Conservation (phyloP, 2,329 filamentous ascomycete species). For the Aspergillus sp. region DNA sequence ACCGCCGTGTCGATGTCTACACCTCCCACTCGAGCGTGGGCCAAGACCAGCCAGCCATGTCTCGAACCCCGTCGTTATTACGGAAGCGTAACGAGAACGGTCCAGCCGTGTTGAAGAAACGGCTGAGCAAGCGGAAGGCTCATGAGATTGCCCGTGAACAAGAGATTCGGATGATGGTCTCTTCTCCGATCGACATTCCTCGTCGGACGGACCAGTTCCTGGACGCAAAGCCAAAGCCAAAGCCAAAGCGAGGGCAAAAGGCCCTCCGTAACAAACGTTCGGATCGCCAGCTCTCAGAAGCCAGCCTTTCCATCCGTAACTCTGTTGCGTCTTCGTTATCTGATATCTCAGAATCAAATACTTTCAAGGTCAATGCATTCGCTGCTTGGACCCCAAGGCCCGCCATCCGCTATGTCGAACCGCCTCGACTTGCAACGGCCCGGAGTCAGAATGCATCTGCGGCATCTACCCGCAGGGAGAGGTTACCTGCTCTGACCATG, state of each 20-base stretch:
- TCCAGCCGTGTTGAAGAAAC: constrained; percentile 57
- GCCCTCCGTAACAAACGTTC: constrained; percentile 46
- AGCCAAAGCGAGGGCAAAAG: too few relatives aligned
- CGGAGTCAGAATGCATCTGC: constrained; percentile 45
- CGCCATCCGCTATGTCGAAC: constrained; percentile 68
- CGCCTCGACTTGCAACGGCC: constrained; percentile 53
- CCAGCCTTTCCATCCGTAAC: constrained; percentile 68
- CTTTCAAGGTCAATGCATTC: constrained; percentile 75
- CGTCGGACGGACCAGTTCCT: constrained; percentile 30
- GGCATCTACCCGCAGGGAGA: constrained; percentile 48
- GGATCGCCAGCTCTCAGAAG: constrained; percentile 62
- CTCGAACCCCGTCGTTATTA: constrained; percentile 45
- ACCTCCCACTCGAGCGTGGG: constrained; percentile 32
- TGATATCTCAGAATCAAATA: constrained; percentile 66
- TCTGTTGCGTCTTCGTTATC: constrained; percentile 76
- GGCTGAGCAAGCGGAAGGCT: constrained; percentile 71
- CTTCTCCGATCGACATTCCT: constrained; percentile 57
- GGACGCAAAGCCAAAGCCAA: too few relatives aligned
- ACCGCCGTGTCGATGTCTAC: constrained; percentile 17
- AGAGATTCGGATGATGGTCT: constrained; percentile 81
- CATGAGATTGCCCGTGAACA: constrained; percentile 75
- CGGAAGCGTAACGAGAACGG: constrained; percentile 59
- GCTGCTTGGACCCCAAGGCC: constrained; percentile 82
- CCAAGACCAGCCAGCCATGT: constrained; percentile 35
- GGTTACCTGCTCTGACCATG: constrained; percentile 49